Conservation (phyloP, 2,329 filamentous ascomycete species). For the Fusarium longipes region DNA sequence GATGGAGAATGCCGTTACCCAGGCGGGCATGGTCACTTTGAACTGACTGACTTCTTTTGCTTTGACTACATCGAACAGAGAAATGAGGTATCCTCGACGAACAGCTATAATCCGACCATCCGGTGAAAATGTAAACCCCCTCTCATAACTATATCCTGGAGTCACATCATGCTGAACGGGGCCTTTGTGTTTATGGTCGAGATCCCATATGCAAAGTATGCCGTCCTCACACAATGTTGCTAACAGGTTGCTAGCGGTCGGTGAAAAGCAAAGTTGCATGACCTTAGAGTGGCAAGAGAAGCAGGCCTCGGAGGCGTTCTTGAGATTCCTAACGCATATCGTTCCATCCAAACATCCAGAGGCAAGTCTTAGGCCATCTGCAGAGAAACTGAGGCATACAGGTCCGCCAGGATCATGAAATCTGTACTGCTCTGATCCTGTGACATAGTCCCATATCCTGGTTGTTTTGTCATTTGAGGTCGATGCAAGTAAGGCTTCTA, state of each 20-base stretch:
- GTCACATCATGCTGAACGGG: not conserved
- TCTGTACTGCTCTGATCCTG: not conserved
- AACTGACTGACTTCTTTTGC: too few relatives aligned
- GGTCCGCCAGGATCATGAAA: not conserved
- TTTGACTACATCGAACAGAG: too few relatives aligned
- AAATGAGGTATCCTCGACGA: rapidly evolving
- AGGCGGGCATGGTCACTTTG: too few relatives aligned
- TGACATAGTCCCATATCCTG: not conserved
- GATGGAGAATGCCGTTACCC: not conserved
- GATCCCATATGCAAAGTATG: not conserved
- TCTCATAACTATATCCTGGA: not conserved
- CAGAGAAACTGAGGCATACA: not conserved
- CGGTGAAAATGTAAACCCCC: not conserved
- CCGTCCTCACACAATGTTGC: not conserved
- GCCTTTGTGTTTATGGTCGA: not conserved
- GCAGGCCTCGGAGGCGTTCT: not conserved
- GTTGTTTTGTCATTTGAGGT: not conserved
- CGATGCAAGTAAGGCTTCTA: not conserved
- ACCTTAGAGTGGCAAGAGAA: not conserved
- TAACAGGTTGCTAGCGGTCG: not conserved
- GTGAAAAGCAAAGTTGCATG: not conserved
- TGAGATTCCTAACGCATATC: not conserved
- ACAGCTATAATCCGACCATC: not conserved
- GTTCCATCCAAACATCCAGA: not conserved
- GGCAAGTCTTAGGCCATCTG: not conserved